Evolutionary conservation across 2,329 filamentous ascomycete genomes (phyloP), one percentile per base, ranked within the genome.

Genomic region (Penicillium sp.): DNA sequence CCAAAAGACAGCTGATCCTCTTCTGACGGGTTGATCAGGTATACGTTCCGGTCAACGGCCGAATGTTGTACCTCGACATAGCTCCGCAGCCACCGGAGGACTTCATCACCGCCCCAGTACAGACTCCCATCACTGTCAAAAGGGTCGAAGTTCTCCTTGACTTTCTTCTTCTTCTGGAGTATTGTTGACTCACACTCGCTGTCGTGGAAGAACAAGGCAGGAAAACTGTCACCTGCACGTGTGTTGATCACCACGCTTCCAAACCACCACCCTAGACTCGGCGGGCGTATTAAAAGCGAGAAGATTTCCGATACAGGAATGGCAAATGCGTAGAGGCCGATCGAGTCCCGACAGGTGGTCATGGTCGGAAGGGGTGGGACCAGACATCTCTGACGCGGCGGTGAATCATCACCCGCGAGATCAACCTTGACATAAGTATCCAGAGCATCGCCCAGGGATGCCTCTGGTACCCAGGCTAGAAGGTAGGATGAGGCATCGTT

Each of bases 21-120:
- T 45, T 81, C 77, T 9, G 75, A 84, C 0, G 92, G 92, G 50
- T 98, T 86, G 26, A 98, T 76, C 15, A 98, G 71, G 57, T 95
- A 98, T 16, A 94, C 83, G 50, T 87, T 95, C 1, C 85, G 84
- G 58, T 98, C 93, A 1, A 85, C 86, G 1, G 75, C 79, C 23
- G 87, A 93, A 42, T 87, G 75, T 64, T 96, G 85, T 10, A 98
- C 79, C 13, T 73, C 75, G 5, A 92, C 78, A 62, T 95, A 95
- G 59, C 82, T 75, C 59, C 81, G 85, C 53, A 98, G 59, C 92
- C 93, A 98, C 38, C 87, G 76, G 32, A 98, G 62, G 0, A 96
- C 84, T 67, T 98, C 90, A 60, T 98, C 92, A 4, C 92, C 92
- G 39, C 92, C 93, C 92, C 93, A 98, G 59, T 95, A 96, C 73